Evolutionary conservation across 805 yeast genomes (phyloP).

Genomic region (Yarrowia porcina): DNA sequence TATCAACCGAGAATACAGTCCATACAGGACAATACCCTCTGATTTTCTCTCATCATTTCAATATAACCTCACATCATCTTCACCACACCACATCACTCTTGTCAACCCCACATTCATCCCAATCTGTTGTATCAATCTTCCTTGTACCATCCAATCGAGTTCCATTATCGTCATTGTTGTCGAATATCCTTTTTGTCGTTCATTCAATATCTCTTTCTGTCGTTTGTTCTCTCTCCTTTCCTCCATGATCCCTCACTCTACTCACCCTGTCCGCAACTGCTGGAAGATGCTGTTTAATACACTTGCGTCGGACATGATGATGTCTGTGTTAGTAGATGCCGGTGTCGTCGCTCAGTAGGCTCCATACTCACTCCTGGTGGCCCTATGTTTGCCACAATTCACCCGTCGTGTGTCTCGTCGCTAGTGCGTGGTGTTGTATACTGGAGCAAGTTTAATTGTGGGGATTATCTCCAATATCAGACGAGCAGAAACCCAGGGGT

Average conservation of each 20-base stretch:
- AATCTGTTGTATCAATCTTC: too few species aligned
- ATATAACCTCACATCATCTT: too few species aligned
- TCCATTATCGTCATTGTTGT: neutral
- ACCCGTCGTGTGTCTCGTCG: slow-evolving; percentile 12
- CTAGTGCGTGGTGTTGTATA: slow-evolving; percentile 9
- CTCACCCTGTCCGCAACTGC: slow-evolving; percentile 11
- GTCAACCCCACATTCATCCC: too few species aligned
- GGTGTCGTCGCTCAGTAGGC: neutral
- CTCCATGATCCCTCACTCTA: too few species aligned
- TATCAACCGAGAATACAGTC: too few species aligned
- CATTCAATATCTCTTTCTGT: too few species aligned
- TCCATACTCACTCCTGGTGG: neutral
- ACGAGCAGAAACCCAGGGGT: neutral
- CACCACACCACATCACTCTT: too few species aligned
- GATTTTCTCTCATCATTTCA: too few species aligned
- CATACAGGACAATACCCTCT: too few species aligned
- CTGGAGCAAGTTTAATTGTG: slow-evolving; percentile 17
- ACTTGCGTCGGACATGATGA: slow-evolving; percentile 17
- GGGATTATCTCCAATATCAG: neutral
- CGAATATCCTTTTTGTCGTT: neutral
- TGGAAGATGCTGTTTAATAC: slow-evolving; percentile 11
- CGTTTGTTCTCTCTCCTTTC: too few species aligned
- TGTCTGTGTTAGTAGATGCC: neutral
- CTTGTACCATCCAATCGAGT: too few species aligned
- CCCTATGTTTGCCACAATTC: slow-evolving; percentile 1